Base-by-base conservation (phyloP, 345 rosid genomes). In the Eucalyptus sideroxylon region DNA sequence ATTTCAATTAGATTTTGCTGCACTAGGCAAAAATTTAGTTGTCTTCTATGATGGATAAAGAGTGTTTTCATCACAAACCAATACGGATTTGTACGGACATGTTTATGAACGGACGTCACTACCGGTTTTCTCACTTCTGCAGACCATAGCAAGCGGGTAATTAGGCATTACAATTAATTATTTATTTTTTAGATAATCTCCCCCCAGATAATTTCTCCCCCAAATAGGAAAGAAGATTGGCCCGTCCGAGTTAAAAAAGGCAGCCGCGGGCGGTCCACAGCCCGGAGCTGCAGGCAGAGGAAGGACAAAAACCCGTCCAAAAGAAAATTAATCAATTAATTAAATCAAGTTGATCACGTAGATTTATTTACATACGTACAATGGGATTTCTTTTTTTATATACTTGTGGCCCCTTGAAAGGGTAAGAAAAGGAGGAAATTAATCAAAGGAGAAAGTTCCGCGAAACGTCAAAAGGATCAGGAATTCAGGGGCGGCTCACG, bases 191-290 rank as follows among this genome's bases (percentile, higher is more conserved):
- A 44, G 45, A 44, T 44, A 44, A 44, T 8, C 42, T 42, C 42
- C 7, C 0, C 0, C 17, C 4, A 30, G 17, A 62, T 30, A 30
- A 62, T 6, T 30, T 30, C 17, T 30, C 4, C 37, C 34, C 34
- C 17, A 9, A 30, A 62, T 30, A 13, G 34, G 34, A 14, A 62
- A 30, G 17, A 30, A 53, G 11, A 21, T 62, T 4, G 72, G 1
- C 37, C 69, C 15, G 34, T 62, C 69, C 8, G 16, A 7, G 16
- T 30, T 59, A 13, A 27, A 62, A 62, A 30, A 62, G 37, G 72
- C 34, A 30, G 72, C 72, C 34, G 9, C 69, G 16, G 72, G 59
- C 16, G 17, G 72, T 1, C 67, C 17, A 1, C 24, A 21, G 2
- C 4, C 72, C 8, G 17, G 31, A 62, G 72, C 49, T 45, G 49